These are phyloP conservation scores for Oenanthe sinensis DNA, from an alignment of 129 eudicot species.

Conservation along the genomic window DNA sequence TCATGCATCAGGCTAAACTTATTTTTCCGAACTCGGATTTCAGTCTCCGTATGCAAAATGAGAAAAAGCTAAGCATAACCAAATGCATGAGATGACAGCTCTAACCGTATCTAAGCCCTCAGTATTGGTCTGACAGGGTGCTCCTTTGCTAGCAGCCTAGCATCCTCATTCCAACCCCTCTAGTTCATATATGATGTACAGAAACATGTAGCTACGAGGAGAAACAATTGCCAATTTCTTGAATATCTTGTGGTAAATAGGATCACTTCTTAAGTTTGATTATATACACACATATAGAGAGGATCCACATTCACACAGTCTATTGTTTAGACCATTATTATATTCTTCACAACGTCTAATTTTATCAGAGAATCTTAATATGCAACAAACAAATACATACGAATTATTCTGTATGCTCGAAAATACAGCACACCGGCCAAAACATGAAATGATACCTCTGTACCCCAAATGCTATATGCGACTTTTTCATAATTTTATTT, in stretches of 20 bases:
- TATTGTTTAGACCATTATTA: neutral
- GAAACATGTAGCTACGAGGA: neutral
- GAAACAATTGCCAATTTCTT: neutral
- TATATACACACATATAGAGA: neutral
- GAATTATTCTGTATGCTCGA: neutral
- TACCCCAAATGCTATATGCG: neutral
- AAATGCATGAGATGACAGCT: constrained; percentile 50
- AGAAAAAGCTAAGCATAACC: constrained; percentile 22
- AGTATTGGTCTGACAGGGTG: constrained; percentile 38
- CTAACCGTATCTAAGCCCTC: constrained; percentile 36
- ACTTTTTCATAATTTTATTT: neutral
- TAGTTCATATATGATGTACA: neutral
- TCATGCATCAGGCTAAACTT: constrained; percentile 35
- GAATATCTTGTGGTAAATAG: too few species aligned
- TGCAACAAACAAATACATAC: neutral
- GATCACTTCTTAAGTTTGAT: neutral
- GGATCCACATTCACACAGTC: neutral
- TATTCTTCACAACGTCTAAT: neutral
- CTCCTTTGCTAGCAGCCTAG: constrained; percentile 19
- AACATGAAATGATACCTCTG: neutral
- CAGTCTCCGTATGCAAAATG: neutral
- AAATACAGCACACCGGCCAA: constrained; percentile 1
- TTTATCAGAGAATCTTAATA: neutral
- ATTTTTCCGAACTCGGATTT: neutral
- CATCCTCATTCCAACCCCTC: neutral